A percentile compares a stretch with the other conserved stretches of the same genome.
These are phyloP conservation scores for Aspergillus nanangensis DNA, from an alignment of 495 filamentous ascomycete species.

Conservation along the genomic window DNA sequence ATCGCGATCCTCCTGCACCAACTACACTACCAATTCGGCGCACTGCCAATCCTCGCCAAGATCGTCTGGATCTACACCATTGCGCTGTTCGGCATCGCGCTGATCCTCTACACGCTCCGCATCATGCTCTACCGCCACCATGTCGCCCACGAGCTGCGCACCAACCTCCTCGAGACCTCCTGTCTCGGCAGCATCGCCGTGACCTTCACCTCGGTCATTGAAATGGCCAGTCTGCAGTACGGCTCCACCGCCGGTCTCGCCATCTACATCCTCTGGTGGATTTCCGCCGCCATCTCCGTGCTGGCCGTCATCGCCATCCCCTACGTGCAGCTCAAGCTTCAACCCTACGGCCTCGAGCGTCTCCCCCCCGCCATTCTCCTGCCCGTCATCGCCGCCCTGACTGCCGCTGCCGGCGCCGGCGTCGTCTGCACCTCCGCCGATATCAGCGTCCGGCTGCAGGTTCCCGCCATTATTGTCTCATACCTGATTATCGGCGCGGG, in stretches of 20 bases:
- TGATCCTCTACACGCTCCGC: constrained; percentile 25
- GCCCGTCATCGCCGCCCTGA: constrained; percentile 25
- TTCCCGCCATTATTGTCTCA: constrained; percentile 28
- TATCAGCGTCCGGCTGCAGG: constrained; percentile 21
- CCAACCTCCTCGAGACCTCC: constrained; percentile 23
- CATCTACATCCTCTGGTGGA: constrained; percentile 30
- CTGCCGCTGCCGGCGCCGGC: constrained; percentile 26
- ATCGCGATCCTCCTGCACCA: constrained; percentile 22
- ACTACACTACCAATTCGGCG: constrained; percentile 29
- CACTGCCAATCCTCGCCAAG: constrained; percentile 19
- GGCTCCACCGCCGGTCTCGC: constrained; percentile 13
- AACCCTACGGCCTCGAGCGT: constrained; percentile 17
- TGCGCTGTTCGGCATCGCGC: constrained; percentile 11
- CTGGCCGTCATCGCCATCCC: constrained; percentile 19
- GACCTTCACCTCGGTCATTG: constrained; percentile 23
- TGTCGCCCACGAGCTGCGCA: constrained; percentile 16
- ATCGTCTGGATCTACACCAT: constrained; percentile 33
- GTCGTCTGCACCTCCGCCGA: constrained; percentile 14
- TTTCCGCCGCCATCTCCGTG: constrained; percentile 19
- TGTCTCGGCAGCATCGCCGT: constrained; percentile 30
- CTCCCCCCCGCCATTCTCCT: constrained; percentile 19
- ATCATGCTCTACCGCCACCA: constrained; percentile 20
- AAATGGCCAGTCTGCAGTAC: constrained; percentile 20
- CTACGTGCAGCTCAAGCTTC: constrained; percentile 24
- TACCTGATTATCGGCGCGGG: constrained; percentile 29